Evolutionary conservation across 352 stramenopile species (phyloP).

Genomic region (Globisporangium irregulare): DNA sequence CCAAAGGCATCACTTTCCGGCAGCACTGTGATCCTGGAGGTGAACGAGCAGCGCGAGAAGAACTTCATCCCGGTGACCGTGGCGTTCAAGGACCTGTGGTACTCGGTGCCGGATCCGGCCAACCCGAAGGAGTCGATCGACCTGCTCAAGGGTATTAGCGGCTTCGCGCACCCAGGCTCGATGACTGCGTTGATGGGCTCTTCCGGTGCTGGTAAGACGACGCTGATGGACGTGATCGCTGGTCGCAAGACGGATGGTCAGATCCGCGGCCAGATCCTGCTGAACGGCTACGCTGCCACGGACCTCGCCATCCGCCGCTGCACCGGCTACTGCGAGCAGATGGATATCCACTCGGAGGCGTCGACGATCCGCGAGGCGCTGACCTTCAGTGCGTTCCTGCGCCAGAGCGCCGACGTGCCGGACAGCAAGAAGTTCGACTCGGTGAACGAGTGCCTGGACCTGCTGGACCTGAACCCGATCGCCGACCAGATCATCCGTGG

Average conservation of each 20-base stretch:
- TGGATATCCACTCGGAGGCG: slow-evolving; percentile 77
- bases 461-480: too few relatives aligned
- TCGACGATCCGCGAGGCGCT: slow-evolving; percentile 84
- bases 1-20: too few relatives aligned
- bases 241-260: slow-evolving; percentile 79
- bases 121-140: too few relatives aligned
- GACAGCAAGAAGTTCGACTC: slow-evolving; percentile 18
- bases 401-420: slow-evolving; percentile 20
- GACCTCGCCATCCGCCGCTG: slow-evolving; percentile 19
- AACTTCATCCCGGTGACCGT: too few relatives aligned
- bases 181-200: too few relatives aligned
- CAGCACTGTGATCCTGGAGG: too few relatives aligned
- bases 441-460: too few relatives aligned
- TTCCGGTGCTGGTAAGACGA: slow-evolving; percentile 80
- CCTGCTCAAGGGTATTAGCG: too few relatives aligned
- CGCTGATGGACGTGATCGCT: slow-evolving; percentile 89
- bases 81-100: too few relatives aligned
- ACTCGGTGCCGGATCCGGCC: too few relatives aligned
- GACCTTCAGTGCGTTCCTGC: slow-evolving; percentile 72
- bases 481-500: not conserved
- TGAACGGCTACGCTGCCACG: slow-evolving; percentile 66
- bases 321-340: slow-evolving; percentile 46
- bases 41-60: too few relatives aligned
- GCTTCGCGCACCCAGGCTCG: too few relatives aligned
- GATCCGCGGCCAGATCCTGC: slow-evolving; percentile 61